Base-by-base conservation (phyloP, 768 basidiomycete genomes). In the Mycena amicta region DNA sequence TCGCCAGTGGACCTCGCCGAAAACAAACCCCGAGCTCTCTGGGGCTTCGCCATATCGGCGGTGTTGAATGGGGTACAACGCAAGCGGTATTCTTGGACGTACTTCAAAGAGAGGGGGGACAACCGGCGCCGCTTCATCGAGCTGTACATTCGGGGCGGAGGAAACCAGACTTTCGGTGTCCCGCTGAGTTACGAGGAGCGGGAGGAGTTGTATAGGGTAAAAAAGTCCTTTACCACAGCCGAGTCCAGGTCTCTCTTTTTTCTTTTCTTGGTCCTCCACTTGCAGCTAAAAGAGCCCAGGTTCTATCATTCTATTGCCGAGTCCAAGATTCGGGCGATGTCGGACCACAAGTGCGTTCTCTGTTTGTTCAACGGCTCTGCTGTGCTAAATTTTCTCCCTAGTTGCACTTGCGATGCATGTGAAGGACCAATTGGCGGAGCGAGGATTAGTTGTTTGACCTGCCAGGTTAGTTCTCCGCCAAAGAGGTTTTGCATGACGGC, bases 401-500 rank as follows among this genome's bases (percentile, higher is more conserved):
- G n/a, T 58, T 40, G 53, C 70, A 67, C n/a, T 31, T 73, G 72
- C 51, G 71, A 70, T 46, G 57, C 39, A 6, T 74, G 74, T 47
- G 50, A 54, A 13, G 67, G 68, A 0, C 27, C 6, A 18, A 67
- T 72, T 2, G 70, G 65, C 12, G 72, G 72, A 1, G 49, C 68
- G 12, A 68, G 71, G 5, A 56, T 73, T 20, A 63, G 69, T 37
- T 75, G 74, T 30, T 58, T 75, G 18, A 65, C 70, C 45, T 75
- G 74, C 33, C 63, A 66, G 43, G 51, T 59, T 5, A 49, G 54
- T 39, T 15, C 30, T 18, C 39, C 12, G 5, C 16, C 8, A 8
- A 50, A 6, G 6, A n/a, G n/a, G n/a, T n/a, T n/a, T 5, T 18
- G 51, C 5, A 55, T 18, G 27, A n/a, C n/a, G n/a, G n/a, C n/a